Percentiles rank a stretch among this genome's conserved stretches.
These are phyloP conservation scores for Diaporthe sp. DNA, from an alignment of 2,329 filamentous ascomycete genomes.

Conservation along the genomic window DNA sequence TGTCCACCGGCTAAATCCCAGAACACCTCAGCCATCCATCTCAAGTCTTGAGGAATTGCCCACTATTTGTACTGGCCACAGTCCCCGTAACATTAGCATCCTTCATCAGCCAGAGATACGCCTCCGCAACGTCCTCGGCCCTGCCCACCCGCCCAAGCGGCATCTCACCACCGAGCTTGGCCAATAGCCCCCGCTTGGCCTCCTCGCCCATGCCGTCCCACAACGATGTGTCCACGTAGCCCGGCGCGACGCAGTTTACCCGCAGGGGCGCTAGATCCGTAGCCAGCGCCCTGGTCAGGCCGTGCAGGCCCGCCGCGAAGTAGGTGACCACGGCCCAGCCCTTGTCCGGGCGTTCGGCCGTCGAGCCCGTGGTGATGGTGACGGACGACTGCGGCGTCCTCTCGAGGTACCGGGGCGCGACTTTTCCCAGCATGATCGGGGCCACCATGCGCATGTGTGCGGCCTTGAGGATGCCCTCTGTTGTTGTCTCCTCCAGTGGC, in stretches of 20 bases:
- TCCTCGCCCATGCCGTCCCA: conserved; percentile 50
- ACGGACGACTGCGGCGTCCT: conserved; percentile 58
- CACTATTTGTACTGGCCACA: conserved; percentile 43
- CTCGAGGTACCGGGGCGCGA: conserved; percentile 47
- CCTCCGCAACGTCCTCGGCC: conserved; percentile 48
- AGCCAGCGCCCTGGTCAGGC: conserved; percentile 68
- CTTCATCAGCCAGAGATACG: conserved; percentile 48
- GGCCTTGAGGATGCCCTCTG: conserved; percentile 44
- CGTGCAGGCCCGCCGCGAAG: conserved; percentile 64
- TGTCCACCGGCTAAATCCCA: no score
- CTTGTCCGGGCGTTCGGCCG: conserved; percentile 64
- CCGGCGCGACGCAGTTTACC: conserved; percentile 73
- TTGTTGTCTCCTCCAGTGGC: conserved; percentile 44
- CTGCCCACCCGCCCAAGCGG: conserved; percentile 42
- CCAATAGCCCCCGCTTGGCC: conserved; percentile 43
- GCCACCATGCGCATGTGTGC: conserved; percentile 50
- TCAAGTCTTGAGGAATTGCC: conserved; percentile 39
- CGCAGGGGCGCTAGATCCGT: conserved; percentile 73
- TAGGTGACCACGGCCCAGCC: conserved; percentile 64
- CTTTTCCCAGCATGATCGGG: conserved; percentile 51
- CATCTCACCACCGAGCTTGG: conserved; percentile 39
- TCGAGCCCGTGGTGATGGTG: conserved; percentile 68
- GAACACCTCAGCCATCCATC: not conserved
- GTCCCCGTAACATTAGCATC: conserved; percentile 46
- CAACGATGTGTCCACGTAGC: conserved; percentile 63